phyloP scores from a whole-genome alignment of 208 protist genomes.

The Acanthamoeba lenticulata region DNA sequence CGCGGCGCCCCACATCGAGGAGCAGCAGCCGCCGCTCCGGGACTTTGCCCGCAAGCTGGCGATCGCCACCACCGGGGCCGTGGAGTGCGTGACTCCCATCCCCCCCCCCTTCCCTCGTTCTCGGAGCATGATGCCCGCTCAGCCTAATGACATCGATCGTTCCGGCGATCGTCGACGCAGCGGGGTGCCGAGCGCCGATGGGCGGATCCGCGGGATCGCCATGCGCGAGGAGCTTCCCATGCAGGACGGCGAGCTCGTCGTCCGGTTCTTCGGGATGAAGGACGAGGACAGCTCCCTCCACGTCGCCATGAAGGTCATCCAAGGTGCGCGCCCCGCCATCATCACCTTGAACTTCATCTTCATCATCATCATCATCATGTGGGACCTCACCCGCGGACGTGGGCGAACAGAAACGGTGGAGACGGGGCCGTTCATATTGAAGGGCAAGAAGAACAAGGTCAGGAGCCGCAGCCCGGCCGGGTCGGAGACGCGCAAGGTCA shows the following conservation, averaged over 20 bases:
- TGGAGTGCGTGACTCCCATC: neutral
- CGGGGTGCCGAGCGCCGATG: neutral
- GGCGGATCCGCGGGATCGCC: neutral
- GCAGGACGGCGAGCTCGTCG: conserved; percentile 51
- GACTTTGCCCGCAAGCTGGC: neutral
- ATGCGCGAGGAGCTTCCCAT: neutral
- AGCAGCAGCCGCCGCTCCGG: conserved; percentile 3
- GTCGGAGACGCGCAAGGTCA: conserved; percentile 23
- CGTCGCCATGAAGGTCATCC: conserved; percentile 42
- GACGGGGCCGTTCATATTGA: neutral
- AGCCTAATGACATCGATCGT: neutral
- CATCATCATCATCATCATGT: neutral
- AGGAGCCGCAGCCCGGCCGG: neutral
- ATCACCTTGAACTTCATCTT: neutral
- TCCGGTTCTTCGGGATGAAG: conserved; percentile 63
- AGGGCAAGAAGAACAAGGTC: conserved; percentile 55
- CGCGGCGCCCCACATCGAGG: neutral
- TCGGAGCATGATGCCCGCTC: neutral
- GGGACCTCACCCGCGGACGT: neutral
- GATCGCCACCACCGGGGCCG: neutral
- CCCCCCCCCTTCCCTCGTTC: neutral
- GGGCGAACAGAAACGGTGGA: conserved; percentile 14
- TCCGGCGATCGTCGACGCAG: neutral
- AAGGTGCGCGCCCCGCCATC: neutral
- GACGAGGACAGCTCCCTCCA: conserved; percentile 21